A percentile compares a stretch with the other conserved stretches of the same genome.
Evolutionary conservation across 371 early-diverging fungal species (phyloP).

Genomic region (Rhizopus sp.): DNA sequence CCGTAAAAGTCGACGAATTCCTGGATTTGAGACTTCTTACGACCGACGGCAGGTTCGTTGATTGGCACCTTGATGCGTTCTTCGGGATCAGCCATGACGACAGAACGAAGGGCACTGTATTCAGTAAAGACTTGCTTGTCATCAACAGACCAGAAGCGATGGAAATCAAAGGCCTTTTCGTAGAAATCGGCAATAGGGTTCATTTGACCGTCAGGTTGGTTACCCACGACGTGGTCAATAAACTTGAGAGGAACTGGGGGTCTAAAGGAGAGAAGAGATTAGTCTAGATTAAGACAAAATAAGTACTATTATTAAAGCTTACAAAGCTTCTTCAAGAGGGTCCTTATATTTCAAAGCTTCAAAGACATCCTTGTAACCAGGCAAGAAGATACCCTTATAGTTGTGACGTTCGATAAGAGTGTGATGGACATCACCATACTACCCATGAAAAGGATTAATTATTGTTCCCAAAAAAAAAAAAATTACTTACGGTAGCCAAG

Average conservation of each 20-base stretch:
- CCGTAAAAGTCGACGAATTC: conserved; percentile 97
- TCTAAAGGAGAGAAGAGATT: conserved; percentile 15
- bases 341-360: conserved; percentile 53
- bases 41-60: conserved; percentile 95
- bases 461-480: not conserved
- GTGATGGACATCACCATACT: conserved; percentile 93
- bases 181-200: conserved; percentile 80
- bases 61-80: conserved; percentile 96
- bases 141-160: conserved; percentile 98
- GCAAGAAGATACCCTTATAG: conserved; percentile 89
- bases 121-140: conserved; percentile 96
- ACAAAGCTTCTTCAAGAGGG: conserved; percentile 62
- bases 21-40: conserved; percentile 95
- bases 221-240: conserved; percentile 95
- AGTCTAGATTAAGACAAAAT: not conserved
- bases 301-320: conserved; percentile 11
- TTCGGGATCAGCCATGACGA: conserved; percentile 94
- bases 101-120: conserved; percentile 91
- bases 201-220: conserved; percentile 95
- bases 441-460: conserved; percentile 1
- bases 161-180: conserved; percentile 91
- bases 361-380: conserved; percentile 64
- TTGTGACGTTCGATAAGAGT: conserved; percentile 87
- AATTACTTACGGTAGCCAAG: conserved; percentile 70
- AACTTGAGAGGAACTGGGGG: conserved; percentile 67